Conservation (phyloP, 2,329 filamentous ascomycete species). For the Arthroderma sp. region DNA sequence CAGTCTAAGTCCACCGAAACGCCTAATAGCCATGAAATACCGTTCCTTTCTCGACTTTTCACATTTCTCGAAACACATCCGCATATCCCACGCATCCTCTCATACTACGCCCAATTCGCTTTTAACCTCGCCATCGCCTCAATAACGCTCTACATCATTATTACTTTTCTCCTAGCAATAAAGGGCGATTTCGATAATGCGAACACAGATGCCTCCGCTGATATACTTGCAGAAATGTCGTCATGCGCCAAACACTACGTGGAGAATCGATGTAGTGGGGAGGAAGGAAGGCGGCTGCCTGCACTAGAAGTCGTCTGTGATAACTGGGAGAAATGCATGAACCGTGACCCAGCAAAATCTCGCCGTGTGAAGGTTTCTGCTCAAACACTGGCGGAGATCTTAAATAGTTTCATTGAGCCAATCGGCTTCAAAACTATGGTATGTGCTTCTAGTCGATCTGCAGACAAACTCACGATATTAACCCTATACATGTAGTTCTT, state of each 20-base stretch:
- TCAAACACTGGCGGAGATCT: slow-evolving; percentile 78
- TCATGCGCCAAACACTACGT: slow-evolving; percentile 60
- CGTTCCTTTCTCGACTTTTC: slow-evolving; percentile 39
- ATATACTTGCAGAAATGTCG: slow-evolving; percentile 59
- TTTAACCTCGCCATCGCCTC: slow-evolving; percentile 38
- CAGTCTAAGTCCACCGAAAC: background rate
- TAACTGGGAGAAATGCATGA: slow-evolving; percentile 80
- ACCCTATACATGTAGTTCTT: slow-evolving; percentile 19
- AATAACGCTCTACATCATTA: slow-evolving; percentile 50
- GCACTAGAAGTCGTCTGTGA: slow-evolving; percentile 61
- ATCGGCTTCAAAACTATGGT: slow-evolving; percentile 76
- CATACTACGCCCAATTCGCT: slow-evolving; percentile 51
- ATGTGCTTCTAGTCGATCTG: slow-evolving; percentile 16
- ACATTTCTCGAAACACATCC: slow-evolving; percentile 52
- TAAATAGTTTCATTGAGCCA: slow-evolving; percentile 84
- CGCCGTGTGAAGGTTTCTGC: slow-evolving; percentile 71
- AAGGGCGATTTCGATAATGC: slow-evolving; percentile 63
- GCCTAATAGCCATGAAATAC: slow-evolving; percentile 10
- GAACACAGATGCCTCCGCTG: slow-evolving; percentile 52
- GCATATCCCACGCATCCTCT: slow-evolving; percentile 51
- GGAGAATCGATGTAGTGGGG: slow-evolving; percentile 59
- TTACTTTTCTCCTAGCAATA: slow-evolving; percentile 55
- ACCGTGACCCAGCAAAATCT: slow-evolving; percentile 62
- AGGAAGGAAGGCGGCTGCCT: slow-evolving; percentile 46
- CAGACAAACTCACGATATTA: slow-evolving; percentile 10